Evolutionary conservation across 257 asterid species (phyloP).

Genomic region (Petrea volubilis): DNA sequence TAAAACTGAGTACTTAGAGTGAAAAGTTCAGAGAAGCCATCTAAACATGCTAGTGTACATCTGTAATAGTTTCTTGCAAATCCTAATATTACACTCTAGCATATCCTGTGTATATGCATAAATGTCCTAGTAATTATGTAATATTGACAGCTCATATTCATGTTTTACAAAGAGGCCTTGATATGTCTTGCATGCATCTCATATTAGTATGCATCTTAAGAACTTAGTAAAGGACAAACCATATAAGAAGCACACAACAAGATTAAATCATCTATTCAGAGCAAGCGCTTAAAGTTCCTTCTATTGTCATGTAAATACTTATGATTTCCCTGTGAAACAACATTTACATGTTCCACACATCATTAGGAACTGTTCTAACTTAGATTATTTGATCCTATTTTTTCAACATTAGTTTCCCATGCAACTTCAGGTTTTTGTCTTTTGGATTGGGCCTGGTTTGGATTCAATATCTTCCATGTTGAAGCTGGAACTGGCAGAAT

Average conservation of each 20-base stretch:
- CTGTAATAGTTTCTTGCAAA: too few relatives aligned
- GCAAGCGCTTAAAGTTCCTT: background rate
- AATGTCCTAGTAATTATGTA: background rate
- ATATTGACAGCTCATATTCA: background rate
- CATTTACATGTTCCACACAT: background rate
- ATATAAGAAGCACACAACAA: background rate
- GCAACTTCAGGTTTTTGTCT: background rate
- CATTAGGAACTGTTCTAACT: background rate
- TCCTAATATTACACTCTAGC: background rate
- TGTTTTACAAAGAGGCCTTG: background rate
- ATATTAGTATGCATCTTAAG: background rate
- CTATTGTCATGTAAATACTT: background rate
- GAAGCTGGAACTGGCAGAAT: background rate
- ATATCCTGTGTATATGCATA: background rate
- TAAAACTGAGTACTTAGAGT: background rate
- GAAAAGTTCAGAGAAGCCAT: conserved; percentile 10
- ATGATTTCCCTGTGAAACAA: conserved; percentile 4
- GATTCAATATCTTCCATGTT: background rate
- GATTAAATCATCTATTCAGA: conserved; percentile 1
- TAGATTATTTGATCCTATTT: background rate
- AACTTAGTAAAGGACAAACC: background rate
- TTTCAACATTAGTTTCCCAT: background rate
- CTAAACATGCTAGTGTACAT: background rate
- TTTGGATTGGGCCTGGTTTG: background rate
- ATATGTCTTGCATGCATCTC: background rate